Base-by-base conservation (phyloP, 352 stramenopile genomes). In the Nothophytophthora sp. region DNA sequence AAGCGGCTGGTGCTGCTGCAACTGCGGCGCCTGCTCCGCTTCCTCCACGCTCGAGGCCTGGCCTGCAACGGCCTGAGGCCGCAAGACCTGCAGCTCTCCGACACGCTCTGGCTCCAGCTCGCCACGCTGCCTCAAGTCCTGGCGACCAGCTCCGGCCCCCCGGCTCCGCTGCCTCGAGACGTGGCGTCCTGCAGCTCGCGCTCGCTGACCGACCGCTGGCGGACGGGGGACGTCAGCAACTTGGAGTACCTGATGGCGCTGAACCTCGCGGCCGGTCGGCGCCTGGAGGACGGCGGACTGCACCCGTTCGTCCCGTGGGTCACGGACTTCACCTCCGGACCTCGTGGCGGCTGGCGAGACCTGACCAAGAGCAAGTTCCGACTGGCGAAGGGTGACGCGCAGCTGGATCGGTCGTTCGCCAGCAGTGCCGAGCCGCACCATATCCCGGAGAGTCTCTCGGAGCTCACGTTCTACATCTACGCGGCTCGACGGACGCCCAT, bases 381-480 rank as follows among this genome's bases (percentile, higher is more conserved):
- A 0, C 63, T 99, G 0, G 97, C 87, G 47, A 99, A 99, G 63
- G 93, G 93, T n/a, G 92, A 98, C 54, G 71, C 80, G 2, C 90
- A 98, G 42, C 70, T 98, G 0, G 90, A 98, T 35, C 86, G 82
- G 33, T 97, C 90, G 1, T 98, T 93, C 62, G 63, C 76, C 12
- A 92, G 90, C 44, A 95, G 83, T 22, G 70, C 79, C 4, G 66
- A 93, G 2, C 88, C 90, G 1, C 95, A 99, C 54, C 95, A 99
- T 59, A 87, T 99, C 19, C 91, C 95, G 0, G 96, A 99, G 64
- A 97, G 78, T 43, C 54, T 99, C 9, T 98, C 83, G 6, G 95
- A 99, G 67, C 86, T 99, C 28, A 98, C 96, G 4, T 98, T 96
- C 56, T 96, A 92, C 50, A 97, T 99, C 39, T 99, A 99, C 59